Evolutionary conservation across 345 rosid genomes (phyloP), one percentile per base, ranked within the genome.

Genomic region (Triadica sebifera): DNA sequence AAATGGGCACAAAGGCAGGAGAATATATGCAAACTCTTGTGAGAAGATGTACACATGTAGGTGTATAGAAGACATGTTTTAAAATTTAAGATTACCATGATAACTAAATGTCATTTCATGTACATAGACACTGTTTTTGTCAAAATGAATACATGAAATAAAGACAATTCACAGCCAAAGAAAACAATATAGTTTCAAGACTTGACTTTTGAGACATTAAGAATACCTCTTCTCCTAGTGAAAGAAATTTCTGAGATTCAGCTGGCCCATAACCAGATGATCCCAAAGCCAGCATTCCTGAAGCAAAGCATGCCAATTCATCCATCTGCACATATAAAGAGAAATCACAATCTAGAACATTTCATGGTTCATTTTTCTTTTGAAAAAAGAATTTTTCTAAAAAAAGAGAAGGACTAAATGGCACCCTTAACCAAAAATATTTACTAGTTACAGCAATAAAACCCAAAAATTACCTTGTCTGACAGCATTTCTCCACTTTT

Each of bases 271-370:
- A 91, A 68, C 94, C 98, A 75, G 76, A 80, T 4, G 98, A 90
- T 85, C 99, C 99, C 81, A 95, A 84, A 82, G 97, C 99, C 81
- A 95, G 75, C 98, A 95, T 95, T 83, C 99, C 99, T 17, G 99
- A 98, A 79, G 91, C 97, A 86, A 95, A 95, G 88, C 99, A 95
- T 12, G 99, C 99, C 74, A 95, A 79, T 80, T 95, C 99, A 86
- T 95, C 99, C 99, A 95, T 95, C 99, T 95, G 84, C 84, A 79
- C 22, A 58, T 11, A 49, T 58, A 5, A 34, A 58, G 62, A 10
- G 12, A 58, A 22, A 22, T 0, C 10, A 6, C 10, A 4, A 8
- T 29, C 34, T 16, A 71, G 11, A 20, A 17, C 29, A 65, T 43
- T n/a, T n/a, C 46, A 47, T 25, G 41, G 39, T 29, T 57, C n/a